Percentiles rank a stretch among this genome's conserved stretches.
Conservation (phyloP, 1,284 basidiomycete genomes). For the Coniophora puteana region DNA sequence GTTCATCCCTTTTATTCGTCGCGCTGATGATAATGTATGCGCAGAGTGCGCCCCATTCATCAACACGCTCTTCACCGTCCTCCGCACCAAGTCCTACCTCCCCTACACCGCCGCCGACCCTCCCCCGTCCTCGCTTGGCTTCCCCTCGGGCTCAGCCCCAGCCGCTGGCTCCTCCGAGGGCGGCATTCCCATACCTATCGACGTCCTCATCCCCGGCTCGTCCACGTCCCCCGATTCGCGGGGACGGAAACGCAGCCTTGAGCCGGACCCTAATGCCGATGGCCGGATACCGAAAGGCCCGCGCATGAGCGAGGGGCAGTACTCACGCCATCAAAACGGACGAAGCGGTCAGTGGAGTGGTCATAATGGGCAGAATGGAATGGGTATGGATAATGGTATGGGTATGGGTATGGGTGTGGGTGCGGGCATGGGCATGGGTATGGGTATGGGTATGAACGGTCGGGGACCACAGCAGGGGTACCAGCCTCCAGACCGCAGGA, state of each 20-base stretch:
- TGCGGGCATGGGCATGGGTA: conserved; percentile 14
- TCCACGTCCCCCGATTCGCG: conserved; percentile 46
- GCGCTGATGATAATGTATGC: conserved; percentile 13
- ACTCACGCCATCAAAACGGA: conserved; percentile 53
- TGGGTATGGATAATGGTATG: conserved; percentile 15
- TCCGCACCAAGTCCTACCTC: conserved; percentile 80
- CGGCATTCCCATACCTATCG: conserved; percentile 77
- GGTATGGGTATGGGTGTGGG: conserved; percentile 20
- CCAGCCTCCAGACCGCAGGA: conserved; percentile 62
- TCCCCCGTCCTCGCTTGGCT: conserved; percentile 25
- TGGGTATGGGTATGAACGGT: conserved; percentile 28
- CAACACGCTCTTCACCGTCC: conserved; percentile 77
- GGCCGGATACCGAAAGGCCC: conserved; percentile 66
- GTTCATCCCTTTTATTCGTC: conserved; percentile 5
- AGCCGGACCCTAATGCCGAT: conserved; percentile 56
- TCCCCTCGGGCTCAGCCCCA: conserved; percentile 31
- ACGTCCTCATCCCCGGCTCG: conserved; percentile 50
- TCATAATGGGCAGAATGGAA: conserved; percentile 27
- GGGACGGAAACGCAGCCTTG: conserved; percentile 59
- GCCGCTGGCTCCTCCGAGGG: conserved; percentile 45
- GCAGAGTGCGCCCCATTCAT: conserved; percentile 79
- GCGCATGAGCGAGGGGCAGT: conserved; percentile 60
- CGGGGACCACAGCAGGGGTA: conserved; percentile 46
- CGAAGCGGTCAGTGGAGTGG: conserved; percentile 40
- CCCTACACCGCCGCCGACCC: conserved; percentile 54